Conservation (phyloP, 257 asterid species). For the Thymus quinquecostatus region DNA sequence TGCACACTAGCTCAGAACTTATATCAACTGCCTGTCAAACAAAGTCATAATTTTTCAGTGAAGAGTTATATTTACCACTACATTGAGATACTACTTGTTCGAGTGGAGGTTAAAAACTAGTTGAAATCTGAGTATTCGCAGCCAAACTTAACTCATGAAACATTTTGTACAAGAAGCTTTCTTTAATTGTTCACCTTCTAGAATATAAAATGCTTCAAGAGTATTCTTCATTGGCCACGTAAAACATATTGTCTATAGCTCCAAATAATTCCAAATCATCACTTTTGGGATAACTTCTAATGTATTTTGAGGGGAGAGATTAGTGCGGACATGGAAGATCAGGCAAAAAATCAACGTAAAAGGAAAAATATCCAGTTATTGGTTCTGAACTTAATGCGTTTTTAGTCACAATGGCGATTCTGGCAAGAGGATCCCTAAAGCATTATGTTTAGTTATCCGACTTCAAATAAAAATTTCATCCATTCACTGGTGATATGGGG, state of each 20-base stretch:
- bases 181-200: background rate
- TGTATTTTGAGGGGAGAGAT: background rate
- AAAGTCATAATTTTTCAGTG: conserved; percentile 24
- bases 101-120: background rate
- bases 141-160: conserved; percentile 7
- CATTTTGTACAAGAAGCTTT: background rate
- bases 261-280: background rate
- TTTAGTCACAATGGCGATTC: too few relatives aligned
- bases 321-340: too few relatives aligned
- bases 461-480: too few relatives aligned
- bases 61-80: conserved; percentile 22
- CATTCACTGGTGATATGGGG: too few relatives aligned
- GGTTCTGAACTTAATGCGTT: too few relatives aligned
- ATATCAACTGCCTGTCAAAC: conserved; percentile 68
- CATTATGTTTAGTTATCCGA: too few relatives aligned
- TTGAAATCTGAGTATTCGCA: conserved; percentile 9
- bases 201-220: background rate
- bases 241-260: background rate
- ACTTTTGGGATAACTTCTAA: background rate
- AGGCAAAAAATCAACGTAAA: too few relatives aligned
- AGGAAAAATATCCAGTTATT: too few relatives aligned
- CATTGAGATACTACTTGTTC: conserved; percentile 11
- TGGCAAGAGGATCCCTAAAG: too few relatives aligned
- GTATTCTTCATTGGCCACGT: background rate
- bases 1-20: conserved; percentile 79